A percentile compares a stretch with the other conserved stretches of the same genome.
phyloP scores from a whole-genome alignment of 345 rosid species.

The Citrus glauca region DNA sequence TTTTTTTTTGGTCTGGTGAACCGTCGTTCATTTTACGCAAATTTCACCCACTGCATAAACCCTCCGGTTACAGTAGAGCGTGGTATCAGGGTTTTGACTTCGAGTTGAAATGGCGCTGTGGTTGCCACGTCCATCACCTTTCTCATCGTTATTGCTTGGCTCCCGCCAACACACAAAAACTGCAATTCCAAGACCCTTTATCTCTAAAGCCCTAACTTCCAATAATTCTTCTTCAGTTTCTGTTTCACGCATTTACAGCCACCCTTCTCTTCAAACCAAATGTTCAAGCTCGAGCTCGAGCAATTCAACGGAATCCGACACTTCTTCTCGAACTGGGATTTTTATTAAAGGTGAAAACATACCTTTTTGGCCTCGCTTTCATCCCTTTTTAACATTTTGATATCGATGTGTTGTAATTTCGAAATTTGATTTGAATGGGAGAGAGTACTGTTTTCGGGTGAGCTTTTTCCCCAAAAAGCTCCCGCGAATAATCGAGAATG shows the following conservation, averaged over 20 bases:
- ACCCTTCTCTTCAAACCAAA: slow-evolving; percentile 16
- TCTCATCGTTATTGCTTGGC: not conserved
- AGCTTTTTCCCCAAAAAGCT: not conserved
- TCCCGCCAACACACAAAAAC: not conserved
- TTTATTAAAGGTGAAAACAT: slow-evolving; percentile 23
- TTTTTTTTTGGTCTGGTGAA: not conserved
- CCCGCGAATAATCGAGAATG: not conserved
- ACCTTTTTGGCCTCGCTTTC: not conserved
- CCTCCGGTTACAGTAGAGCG: no score
- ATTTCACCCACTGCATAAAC: not conserved
- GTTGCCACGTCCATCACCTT: not conserved
- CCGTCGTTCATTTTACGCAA: not conserved
- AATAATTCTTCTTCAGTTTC: slow-evolving; percentile 9
- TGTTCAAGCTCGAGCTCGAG: slow-evolving; percentile 8
- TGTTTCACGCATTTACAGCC: slow-evolving; percentile 1
- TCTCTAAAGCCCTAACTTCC: slow-evolving; percentile 1
- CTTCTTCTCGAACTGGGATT: slow-evolving; percentile 10
- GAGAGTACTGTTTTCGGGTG: not conserved
- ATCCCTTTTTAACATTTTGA: not conserved
- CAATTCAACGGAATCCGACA: slow-evolving; percentile 9
- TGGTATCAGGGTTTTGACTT: no score
- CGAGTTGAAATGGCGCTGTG: slow-evolving; percentile 28
- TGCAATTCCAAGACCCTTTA: not conserved
- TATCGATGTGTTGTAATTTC: not conserved
- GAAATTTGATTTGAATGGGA: not conserved